Evolutionary conservation across 352 stramenopile genomes (phyloP), one percentile per base, ranked within the genome.

Genomic region (Elongisporangium prolatum): DNA sequence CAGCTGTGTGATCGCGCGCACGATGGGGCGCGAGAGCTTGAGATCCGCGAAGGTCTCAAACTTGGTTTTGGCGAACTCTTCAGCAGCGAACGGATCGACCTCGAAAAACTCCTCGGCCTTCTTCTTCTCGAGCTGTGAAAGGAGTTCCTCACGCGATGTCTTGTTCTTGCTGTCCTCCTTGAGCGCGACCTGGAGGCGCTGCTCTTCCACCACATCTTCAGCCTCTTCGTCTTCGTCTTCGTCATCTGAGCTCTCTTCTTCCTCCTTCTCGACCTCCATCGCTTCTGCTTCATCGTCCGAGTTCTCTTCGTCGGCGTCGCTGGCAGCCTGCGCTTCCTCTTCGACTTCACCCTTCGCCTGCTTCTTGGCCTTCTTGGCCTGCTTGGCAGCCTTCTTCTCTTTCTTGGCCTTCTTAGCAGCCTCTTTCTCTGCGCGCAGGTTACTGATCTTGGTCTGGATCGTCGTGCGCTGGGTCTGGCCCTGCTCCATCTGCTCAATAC

Each of bases 41-140:
- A 99, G 78, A 68, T 99, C 88, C 5, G 88, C 86, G 75, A 99
- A 99, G 2, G 87, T 90, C 57, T 96, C 84, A 57, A 97, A 88
- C 54, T 90, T 89, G 58, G 77, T 88, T 62, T 91, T 91, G 4
- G 81, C 74, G 37, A 89, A 88, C 60, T 89, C 78, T 47, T 93
- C 67, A 1, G 84, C 84, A 10, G 82, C 75, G 51, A 91, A 91
- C 58, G 81, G 82, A 50, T 96, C 81, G 38, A 72, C 67, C 55
- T 93, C 84, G 21, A 94, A 96, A 59, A 94, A 94, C 56, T 86
- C 82, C 10, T 71, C 84, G 11, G 83, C 84, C 54, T 91, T 91
- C 61, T 84, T 87, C 51, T 77, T 81, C 68, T 96, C 86, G n/a
- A 91, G 21, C 25, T 80, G 79, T 21, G 93, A 80, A 7, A 88